Evolutionary conservation across 441 rosid species (phyloP).

Genomic region (Gossypium davidsonii): DNA sequence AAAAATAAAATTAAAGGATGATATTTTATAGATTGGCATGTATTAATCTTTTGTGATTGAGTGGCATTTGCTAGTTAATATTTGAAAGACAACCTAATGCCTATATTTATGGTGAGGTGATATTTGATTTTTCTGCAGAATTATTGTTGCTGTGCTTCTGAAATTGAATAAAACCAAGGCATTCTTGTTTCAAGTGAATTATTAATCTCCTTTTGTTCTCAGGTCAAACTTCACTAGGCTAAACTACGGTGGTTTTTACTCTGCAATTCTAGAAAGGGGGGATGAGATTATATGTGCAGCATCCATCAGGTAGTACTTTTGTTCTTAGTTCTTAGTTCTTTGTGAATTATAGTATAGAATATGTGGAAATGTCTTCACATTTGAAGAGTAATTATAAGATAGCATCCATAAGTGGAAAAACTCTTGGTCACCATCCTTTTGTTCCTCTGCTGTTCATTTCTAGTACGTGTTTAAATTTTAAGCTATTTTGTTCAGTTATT

Average conservation of each 20-base stretch:
- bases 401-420: neutral
- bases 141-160: neutral
- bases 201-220: slow-evolving; percentile 15
- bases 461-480: neutral
- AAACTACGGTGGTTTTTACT: slow-evolving; percentile 64
- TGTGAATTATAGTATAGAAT: neutral
- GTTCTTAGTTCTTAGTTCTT: neutral
- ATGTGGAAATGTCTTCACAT: neutral
- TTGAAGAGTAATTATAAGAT: neutral
- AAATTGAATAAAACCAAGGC: neutral
- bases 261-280: slow-evolving; percentile 74
- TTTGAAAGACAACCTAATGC: neutral
- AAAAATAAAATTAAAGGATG: neutral
- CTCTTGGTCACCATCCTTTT: neutral
- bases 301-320: slow-evolving; percentile 58
- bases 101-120: neutral
- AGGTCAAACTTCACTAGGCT: slow-evolving; percentile 86
- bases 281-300: slow-evolving; percentile 84
- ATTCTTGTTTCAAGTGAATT: slow-evolving; percentile 6
- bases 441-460: neutral
- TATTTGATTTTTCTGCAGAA: neutral
- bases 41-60: neutral
- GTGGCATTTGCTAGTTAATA: neutral
- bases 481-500: neutral
- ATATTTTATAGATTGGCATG: neutral